Evolutionary conservation across 345 rosid species (phyloP).

Genomic region (Acer saccharum): DNA sequence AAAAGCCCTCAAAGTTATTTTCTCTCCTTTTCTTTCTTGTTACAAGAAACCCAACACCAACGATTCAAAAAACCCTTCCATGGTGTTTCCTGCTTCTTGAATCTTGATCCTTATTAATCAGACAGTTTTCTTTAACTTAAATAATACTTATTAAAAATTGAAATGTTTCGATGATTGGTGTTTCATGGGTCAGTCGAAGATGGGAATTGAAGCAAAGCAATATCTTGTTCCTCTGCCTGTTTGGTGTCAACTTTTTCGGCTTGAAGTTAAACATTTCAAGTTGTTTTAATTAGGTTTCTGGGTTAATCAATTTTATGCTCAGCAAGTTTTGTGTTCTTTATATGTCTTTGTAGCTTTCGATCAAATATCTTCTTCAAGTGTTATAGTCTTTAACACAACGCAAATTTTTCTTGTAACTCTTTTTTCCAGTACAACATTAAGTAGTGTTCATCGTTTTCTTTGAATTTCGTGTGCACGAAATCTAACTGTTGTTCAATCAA

Average conservation of each 20-base stretch:
- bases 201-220: no score
- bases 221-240: background rate
- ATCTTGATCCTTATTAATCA: background rate
- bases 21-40: constrained; percentile 33
- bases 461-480: background rate
- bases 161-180: background rate
- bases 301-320: background rate
- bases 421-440: no score
- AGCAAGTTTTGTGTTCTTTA: background rate
- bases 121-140: background rate
- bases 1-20: constrained; percentile 26
- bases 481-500: background rate
- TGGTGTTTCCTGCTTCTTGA: background rate
- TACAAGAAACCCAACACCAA: background rate
- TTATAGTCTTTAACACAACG: background rate
- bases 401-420: no score
- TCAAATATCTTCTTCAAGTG: background rate
- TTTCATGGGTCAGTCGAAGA: background rate
- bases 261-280: background rate
- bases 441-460: background rate
- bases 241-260: background rate
- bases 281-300: background rate
- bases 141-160: background rate
- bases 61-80: background rate
- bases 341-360: background rate